Evolutionary conservation across 495 filamentous ascomycete species (phyloP), one percentile per base, ranked within the genome.

Genomic region (Hypoxylon fuscum): DNA sequence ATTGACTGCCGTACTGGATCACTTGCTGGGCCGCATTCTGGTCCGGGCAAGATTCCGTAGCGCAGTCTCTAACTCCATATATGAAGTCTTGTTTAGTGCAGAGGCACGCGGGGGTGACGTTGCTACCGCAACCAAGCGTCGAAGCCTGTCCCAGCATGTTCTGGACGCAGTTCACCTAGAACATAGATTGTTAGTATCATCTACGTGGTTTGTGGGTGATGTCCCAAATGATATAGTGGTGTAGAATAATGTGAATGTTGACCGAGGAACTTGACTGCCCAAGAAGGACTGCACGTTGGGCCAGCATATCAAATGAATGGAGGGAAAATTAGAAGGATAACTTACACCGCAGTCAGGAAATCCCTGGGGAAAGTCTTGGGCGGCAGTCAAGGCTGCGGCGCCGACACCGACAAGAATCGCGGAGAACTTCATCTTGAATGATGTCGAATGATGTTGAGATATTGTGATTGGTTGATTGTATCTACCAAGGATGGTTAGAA

Each of bases 11-110:
- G 55, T 73, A 78, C 37, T 55, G 20, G 59, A 79, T 69, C 34
- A 69, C 70, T 11, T 58, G 52, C 35, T 69, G 55, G 44, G 73
- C 71, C 1, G 59, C 50, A n/a, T 55, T 55, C 5, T 70, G 57
- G 27, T 68, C 49, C 11, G 75, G 72, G 79, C 92, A 96, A 46
- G 83, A 80, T 75, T 88, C 72, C 53, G 77, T 72, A 47, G 90
- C 83, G 82, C 92, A 96, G 77, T 96, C 92, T 43, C 85, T 88
- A 57, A 96, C 79, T 69, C 92, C 92, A 68, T 85, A 89, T 57
- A 74, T 72, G 74, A 92, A 96, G 81, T 91, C 68, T 32, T 66
- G 44, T 57, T 84, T 83, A 35, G 76, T 79, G 84, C 92, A 96
- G 42, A 93, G 83, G 80, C 92, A 96, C 32, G 68, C 66, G 31